Evolutionary conservation across 345 rosid species (phyloP), one percentile per base, ranked within the genome.

Genomic region (Brassica nigra): DNA sequence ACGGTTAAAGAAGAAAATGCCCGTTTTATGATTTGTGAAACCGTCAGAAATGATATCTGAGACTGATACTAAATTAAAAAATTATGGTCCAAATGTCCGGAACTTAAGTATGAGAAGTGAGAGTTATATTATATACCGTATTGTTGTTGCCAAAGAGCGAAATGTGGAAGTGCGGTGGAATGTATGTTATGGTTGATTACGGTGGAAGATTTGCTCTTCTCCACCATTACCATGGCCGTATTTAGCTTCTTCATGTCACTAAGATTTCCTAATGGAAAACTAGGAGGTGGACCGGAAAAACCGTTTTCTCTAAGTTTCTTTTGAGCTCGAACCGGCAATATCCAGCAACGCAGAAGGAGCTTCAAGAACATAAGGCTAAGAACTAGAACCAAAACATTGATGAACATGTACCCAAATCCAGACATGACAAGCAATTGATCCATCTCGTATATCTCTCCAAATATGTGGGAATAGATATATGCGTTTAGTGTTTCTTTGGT

Each of bases 241-340:
- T 47, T 63, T 62, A 78, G 81, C 70, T 68, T 91, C 74, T 70
- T 88, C 87, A 93, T 95, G 66, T 91, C 96, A 55, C 39, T 62
- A 31, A 89, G 79, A 75, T 95, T 95, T 47, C 98, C 99, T 0
- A 93, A 65, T 39, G 99, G 99, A 44, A 95, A 95, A 20, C 71
- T 71, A 2, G 99, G 99, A 12, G 84, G 27, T 63, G 99, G 99
- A 63, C 98, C 99, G 11, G 36, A 14, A 54, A 95, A 90, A 42
- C 99, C 98, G 62, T 85, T 88, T 33, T 59, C 86, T 78, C 64
- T 83, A 65, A 93, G 86, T 88, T 87, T 90, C 57, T 62, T 80
- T 62, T 81, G 85, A 20, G 90, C 86, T 65, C 69, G 78, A 29
- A 63, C 33, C 0, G 99, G 98, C 3, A 42, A 82, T 79, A 93